These are phyloP conservation scores for Phaeosphaeria sp. DNA, from an alignment of 2,329 filamentous ascomycete species.

Conservation along the genomic window DNA sequence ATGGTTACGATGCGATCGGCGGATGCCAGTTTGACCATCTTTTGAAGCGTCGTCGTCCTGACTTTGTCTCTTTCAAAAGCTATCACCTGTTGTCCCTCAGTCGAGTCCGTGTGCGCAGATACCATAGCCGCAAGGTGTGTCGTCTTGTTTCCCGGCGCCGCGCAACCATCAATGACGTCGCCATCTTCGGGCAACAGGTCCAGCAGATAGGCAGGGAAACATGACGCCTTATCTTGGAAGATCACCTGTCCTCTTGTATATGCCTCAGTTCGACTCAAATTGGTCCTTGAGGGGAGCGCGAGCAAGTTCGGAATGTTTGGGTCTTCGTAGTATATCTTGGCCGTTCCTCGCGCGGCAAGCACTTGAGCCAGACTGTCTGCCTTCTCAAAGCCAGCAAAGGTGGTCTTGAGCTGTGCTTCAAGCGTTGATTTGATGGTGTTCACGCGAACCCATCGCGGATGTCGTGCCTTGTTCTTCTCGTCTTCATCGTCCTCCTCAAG, in stretches of 20 bases:
- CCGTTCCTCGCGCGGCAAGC: constrained; percentile 48
- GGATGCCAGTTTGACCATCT: constrained; percentile 83
- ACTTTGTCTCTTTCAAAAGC: constrained; percentile 79
- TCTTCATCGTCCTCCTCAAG: constrained; percentile 40
- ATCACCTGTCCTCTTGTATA: constrained; percentile 83
- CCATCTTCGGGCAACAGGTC: constrained; percentile 71
- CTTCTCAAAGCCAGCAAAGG: constrained; percentile 70
- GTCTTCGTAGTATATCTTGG: constrained; percentile 73
- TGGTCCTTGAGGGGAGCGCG: constrained; percentile 73
- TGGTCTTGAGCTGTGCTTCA: constrained; percentile 73
- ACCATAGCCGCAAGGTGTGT: constrained; percentile 87
- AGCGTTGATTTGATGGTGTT: constrained; percentile 79
- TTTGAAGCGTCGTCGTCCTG: constrained; percentile 77
- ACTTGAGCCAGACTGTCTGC: constrained; percentile 65
- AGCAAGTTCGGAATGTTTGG: constrained; percentile 82
- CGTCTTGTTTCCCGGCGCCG: constrained; percentile 96
- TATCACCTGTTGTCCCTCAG: constrained; percentile 61
- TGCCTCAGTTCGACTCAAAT: constrained; percentile 74
- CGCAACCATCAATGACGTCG: constrained; percentile 88
- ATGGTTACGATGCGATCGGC: constrained; percentile 71
- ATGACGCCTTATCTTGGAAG: constrained; percentile 95
- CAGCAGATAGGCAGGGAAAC: constrained; percentile 90
- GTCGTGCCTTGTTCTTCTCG: constrained; percentile 55
- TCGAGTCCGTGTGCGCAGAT: constrained; percentile 46
- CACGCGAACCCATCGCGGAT: constrained; percentile 91